Base-by-base conservation (phyloP, 2,329 filamentous ascomycete genomes). In the Aspergillus melleus region DNA sequence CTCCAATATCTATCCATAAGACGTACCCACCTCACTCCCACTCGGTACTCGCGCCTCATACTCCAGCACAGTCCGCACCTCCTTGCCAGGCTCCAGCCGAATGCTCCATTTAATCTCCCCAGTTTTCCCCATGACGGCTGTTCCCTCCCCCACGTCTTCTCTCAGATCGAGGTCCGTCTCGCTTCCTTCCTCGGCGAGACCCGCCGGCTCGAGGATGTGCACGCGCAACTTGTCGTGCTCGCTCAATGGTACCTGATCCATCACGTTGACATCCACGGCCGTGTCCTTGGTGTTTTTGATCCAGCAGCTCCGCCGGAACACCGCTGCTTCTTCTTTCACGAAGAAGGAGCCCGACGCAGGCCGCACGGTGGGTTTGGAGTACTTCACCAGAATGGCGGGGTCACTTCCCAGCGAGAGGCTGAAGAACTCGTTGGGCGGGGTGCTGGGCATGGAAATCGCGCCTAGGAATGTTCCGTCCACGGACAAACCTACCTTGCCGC, bases 51-150 rank as follows among this genome's bases (percentile, higher is more conserved):
- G 80, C 19, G 87, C 82, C 61, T 85, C 81, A 72, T 90, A 90
- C 75, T 88, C 85, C 60, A 90, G 69, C 24, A 75, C 75, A 61
- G 90, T 72, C 72, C 82, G 83, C 16, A 85, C 83, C 3, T 82
- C 80, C 66, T 81, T 80, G 26, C 86, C 85, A 0, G 84, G 80
- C 61, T 86, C 83, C 54, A 90, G 71, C 49, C 71, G 78, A 11
- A 89, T 80, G 55, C 84, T 80, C 85, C 86, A 89, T 56, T 72
- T 72, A 4, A 89, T 71, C 72, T 88, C 82, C 2, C 86, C 86
- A 4, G 74, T 77, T 73, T 86, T 85, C 70, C 81, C 83, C 54
- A 87, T 67, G n/a, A 65, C 72, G 0, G 83, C 84, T 2, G 74
- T 76, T 2, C 84, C 86, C 57, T 72, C 80, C 3, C 85, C 87